Conservation (phyloP, 2,329 filamentous ascomycete genomes). For the Penicillium janthinellum region DNA sequence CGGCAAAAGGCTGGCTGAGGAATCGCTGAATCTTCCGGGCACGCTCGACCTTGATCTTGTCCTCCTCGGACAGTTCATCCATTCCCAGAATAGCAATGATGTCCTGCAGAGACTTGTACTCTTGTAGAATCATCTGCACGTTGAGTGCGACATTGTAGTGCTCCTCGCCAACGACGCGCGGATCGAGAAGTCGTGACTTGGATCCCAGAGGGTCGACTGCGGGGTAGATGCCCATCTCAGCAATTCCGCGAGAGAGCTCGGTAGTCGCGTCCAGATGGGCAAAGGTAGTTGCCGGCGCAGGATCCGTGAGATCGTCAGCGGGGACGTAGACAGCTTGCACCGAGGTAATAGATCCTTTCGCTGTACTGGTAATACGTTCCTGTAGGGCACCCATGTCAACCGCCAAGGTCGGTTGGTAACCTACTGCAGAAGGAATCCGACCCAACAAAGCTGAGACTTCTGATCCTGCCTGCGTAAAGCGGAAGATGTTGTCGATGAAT, state of each 20-base stretch:
- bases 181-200: slow-evolving; percentile 98
- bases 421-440: slow-evolving; percentile 99
- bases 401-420: slow-evolving; percentile 98
- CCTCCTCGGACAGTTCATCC: slow-evolving; percentile 98
- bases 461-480: slow-evolving; percentile 99
- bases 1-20: slow-evolving; percentile 98
- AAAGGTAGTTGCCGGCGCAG: slow-evolving; percentile 98
- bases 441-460: slow-evolving; percentile 99
- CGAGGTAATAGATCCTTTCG: slow-evolving; percentile 65
- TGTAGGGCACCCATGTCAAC: slow-evolving; percentile 99
- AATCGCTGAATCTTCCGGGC: slow-evolving; percentile 99
- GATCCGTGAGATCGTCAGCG: slow-evolving; percentile 99
- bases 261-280: slow-evolving; percentile 99
- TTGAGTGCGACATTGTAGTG: slow-evolving; percentile 94
- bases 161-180: slow-evolving; percentile 95
- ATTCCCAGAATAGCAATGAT: slow-evolving; percentile 99
- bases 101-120: slow-evolving; percentile 99
- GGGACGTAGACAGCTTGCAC: slow-evolving; percentile 37
- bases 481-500: slow-evolving; percentile 99
- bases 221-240: slow-evolving; percentile 99
- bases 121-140: slow-evolving; percentile 99
- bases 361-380: slow-evolving; percentile 99
- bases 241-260: slow-evolving; percentile 99
- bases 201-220: slow-evolving; percentile 99
- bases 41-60: slow-evolving; percentile 99